phyloP scores from a whole-genome alignment of 768 basidiomycete species.

The Chlorophyllum brunneum region DNA sequence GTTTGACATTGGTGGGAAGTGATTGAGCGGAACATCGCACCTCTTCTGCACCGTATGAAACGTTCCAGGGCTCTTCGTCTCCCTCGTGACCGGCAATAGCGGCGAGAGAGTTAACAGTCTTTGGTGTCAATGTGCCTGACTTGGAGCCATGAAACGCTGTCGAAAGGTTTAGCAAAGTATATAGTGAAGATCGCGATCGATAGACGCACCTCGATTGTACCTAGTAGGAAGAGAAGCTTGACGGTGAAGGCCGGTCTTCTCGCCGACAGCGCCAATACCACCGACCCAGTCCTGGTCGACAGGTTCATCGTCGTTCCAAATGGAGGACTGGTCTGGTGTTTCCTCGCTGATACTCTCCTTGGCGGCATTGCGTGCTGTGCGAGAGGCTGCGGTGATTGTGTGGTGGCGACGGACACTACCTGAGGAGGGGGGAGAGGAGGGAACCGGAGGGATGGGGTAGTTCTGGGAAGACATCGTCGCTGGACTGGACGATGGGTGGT shows the following conservation, averaged over 20 bases:
- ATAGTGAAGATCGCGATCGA: conserved; percentile 19
- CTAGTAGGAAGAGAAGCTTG: conserved; percentile 79
- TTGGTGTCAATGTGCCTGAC: conserved; percentile 61
- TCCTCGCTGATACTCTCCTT: conserved; percentile 70
- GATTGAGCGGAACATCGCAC: conserved; percentile 31
- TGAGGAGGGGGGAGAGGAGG: conserved; percentile 36
- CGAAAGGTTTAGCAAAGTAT: conserved; percentile 12
- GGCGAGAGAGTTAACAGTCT: conserved; percentile 76
- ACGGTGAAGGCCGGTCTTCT: conserved; percentile 75
- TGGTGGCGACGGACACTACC: conserved; percentile 74
- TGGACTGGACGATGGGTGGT: conserved; percentile 12
- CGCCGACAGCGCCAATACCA: conserved; percentile 78
- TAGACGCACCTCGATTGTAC: conserved; percentile 63
- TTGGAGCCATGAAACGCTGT: conserved; percentile 36
- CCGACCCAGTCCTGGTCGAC: conserved; percentile 82
- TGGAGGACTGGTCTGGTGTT: conserved; percentile 45
- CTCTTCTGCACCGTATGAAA: conserved; percentile 59
- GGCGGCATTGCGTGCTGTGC: conserved; percentile 55
- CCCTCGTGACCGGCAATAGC: conserved; percentile 85
- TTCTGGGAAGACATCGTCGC: conserved; percentile 31
- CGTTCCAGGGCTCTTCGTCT: conserved; percentile 87
- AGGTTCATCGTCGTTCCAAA: conserved; percentile 72
- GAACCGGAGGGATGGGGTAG: conserved; percentile 35
- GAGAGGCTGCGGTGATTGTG: conserved; percentile 74
- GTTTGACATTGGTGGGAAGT: conserved; percentile 12